Evolutionary conservation across 176 grass and related monocot species (phyloP).

Genomic region (Hyparrhenia diplandra): DNA sequence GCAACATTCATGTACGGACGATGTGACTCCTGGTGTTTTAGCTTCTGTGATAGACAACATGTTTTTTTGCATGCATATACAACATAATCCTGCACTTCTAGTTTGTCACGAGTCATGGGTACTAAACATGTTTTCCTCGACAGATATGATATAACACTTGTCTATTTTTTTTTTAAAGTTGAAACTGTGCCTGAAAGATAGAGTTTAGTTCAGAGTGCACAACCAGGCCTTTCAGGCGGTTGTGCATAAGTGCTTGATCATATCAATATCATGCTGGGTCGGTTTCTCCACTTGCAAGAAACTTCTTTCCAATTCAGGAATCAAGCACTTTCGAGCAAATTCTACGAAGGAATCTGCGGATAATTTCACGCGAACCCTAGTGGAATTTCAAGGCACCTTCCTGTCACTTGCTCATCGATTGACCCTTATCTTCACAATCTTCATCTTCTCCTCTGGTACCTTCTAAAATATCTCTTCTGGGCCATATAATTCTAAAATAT

Average conservation of each 20-base stretch:
- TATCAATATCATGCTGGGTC: not conserved
- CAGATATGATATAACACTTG: not conserved
- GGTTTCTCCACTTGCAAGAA: not conserved
- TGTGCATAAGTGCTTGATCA: not conserved
- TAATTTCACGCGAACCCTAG: not conserved
- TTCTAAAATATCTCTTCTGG: constrained; percentile 17
- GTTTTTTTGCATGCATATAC: no score
- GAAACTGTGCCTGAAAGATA: not conserved
- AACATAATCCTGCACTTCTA: not conserved
- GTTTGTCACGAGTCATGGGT: not conserved
- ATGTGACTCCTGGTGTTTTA: no score
- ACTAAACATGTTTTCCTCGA: not conserved
- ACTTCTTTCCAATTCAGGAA: not conserved
- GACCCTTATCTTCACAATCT: not conserved
- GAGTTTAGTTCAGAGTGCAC: not conserved
- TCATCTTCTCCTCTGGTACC: not conserved
- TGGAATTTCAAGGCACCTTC: constrained; percentile 16
- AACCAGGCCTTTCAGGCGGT: not conserved
- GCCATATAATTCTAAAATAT: not conserved
- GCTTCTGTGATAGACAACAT: no score
- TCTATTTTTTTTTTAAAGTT: not conserved
- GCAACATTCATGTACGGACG: no score
- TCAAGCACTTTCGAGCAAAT: constrained; percentile 9
- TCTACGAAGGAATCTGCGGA: not conserved
- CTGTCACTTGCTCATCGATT: not conserved